Conservation (phyloP, 2,329 filamentous ascomycete species). For the Penicillium oxalicum region DNA sequence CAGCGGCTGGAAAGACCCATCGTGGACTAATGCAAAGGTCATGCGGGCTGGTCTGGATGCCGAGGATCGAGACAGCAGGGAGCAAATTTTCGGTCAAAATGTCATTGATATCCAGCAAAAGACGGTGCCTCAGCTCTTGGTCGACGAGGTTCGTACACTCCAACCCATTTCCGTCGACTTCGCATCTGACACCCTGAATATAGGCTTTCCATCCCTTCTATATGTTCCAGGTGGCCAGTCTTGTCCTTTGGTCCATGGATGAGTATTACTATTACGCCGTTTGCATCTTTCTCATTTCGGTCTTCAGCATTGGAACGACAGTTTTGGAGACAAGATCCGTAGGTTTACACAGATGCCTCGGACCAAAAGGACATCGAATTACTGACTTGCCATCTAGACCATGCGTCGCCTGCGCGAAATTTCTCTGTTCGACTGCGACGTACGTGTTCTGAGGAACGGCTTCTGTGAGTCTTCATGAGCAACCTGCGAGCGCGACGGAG, state of each 20-base stretch:
- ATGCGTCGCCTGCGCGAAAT: conserved; percentile 88
- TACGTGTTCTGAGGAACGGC: conserved; percentile 84
- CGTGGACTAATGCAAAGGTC: conserved; percentile 71
- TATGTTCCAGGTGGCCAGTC: conserved; percentile 91
- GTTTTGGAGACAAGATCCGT: conserved; percentile 82
- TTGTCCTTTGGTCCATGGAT: conserved; percentile 90
- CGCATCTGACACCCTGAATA: too few species aligned
- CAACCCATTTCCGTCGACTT: background rate
- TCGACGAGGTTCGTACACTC: conserved; percentile 65
- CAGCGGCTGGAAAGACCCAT: conserved; percentile 89
- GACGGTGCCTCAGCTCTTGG: conserved; percentile 69
- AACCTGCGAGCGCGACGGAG: background rate
- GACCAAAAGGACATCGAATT: conserved; percentile 3
- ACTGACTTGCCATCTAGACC: conserved; percentile 48
- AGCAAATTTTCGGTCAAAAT: conserved; percentile 83
- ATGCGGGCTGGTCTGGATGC: conserved; percentile 77
- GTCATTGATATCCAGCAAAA: conserved; percentile 92
- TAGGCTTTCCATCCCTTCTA: conserved; percentile 95
- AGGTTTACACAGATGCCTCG: conserved; percentile 29
- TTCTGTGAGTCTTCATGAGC: conserved; percentile 61
- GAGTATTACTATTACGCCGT: conserved; percentile 96
- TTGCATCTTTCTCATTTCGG: conserved; percentile 91
- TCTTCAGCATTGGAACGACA: conserved; percentile 84
- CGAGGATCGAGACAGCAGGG: conserved; percentile 77
- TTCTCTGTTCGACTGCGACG: conserved; percentile 89